Evolutionary conservation across 768 basidiomycete genomes (phyloP), one percentile per base, ranked within the genome.

Genomic region (Gautieria morchelliformis): DNA sequence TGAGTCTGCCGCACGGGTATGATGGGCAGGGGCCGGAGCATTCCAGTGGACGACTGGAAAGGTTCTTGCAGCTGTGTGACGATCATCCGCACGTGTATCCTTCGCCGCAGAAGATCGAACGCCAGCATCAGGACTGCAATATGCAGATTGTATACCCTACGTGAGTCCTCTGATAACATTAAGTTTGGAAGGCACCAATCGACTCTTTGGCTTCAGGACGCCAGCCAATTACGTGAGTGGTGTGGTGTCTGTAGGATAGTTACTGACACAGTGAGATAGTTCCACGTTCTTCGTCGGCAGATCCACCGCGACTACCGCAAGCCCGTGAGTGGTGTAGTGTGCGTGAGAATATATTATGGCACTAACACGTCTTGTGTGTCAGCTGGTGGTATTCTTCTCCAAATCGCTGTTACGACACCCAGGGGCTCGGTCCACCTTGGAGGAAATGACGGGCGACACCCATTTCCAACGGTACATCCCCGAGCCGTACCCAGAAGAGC

Each of bases 21-120:
- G 95, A 99, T 70, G 95, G 95, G 17, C 95, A 99, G 68, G 95
- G 95, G 33, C 96, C 95, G 1, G 95, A 99, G 70, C 95, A 99
- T 73, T 97, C 94, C 19, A 94, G 91, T 64, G 95, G 89, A 52
- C 79, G 96, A 55, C 79, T 98, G 46, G 95, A 99, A 72, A 82
- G 96, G 32, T 99, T 97, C 84, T 74, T 99, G 63, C 96, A 98
- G 74, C 82, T 99, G 45, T 96, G 93, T 67, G 95, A 96, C 70
- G 95, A 99, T 65, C 93, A 99, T 68, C 95, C 95, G 6, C 78
- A 93, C 68, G 69, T 86, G 59, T 97, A 83, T 83, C 95, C 95
- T 1, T 83, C 84, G 0, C 80, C 80, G 1, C 83, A 94, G 71
- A 96, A 95, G 76, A 72, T 94, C 59, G 91, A 93, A 67, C 75